These are phyloP conservation scores for Diplodia intermedia DNA, from an alignment of 2,329 filamentous ascomycete genomes.

Conservation along the genomic window DNA sequence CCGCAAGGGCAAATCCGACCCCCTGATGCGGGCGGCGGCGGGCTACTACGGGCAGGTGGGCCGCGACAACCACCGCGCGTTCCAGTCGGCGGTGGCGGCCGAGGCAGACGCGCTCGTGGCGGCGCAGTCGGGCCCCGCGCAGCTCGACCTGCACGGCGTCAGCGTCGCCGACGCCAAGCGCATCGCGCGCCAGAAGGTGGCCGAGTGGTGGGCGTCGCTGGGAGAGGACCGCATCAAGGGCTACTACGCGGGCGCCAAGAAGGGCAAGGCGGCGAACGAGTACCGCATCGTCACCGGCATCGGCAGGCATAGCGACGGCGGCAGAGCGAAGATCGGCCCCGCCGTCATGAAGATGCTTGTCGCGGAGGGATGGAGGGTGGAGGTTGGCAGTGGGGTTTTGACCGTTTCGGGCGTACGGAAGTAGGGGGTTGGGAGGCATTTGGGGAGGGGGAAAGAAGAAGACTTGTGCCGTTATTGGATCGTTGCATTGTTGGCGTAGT, in stretches of 20 bases:
- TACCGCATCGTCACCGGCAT: slow-evolving; percentile 82
- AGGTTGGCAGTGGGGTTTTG: slow-evolving; percentile 73
- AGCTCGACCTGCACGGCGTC: slow-evolving; percentile 84
- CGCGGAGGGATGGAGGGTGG: slow-evolving; percentile 82
- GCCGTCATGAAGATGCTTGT: slow-evolving; percentile 79
- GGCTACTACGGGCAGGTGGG: slow-evolving; percentile 76
- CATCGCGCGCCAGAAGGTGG: slow-evolving; percentile 73
- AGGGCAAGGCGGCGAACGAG: slow-evolving; percentile 53
- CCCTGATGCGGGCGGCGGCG: slow-evolving; percentile 75
- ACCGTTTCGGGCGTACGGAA: slow-evolving; percentile 67
- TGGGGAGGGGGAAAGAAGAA: not conserved
- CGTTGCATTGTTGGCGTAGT: not conserved
- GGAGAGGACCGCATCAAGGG: slow-evolving; percentile 68
- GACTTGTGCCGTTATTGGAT: not conserved
- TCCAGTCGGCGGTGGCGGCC: slow-evolving; percentile 65
- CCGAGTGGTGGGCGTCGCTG: slow-evolving; percentile 76
- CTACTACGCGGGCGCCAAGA: slow-evolving; percentile 44
- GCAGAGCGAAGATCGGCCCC: slow-evolving; percentile 76
- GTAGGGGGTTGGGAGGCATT: not conserved
- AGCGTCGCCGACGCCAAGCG: slow-evolving; percentile 80
- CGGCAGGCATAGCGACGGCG: slow-evolving; percentile 78
- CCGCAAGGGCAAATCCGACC: slow-evolving; percentile 70
- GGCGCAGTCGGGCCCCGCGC: slow-evolving; percentile 65
- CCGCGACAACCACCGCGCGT: slow-evolving; percentile 66
- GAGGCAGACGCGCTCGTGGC: slow-evolving; percentile 75